A percentile compares a stretch with the other conserved stretches of the same genome.
Conservation (phyloP, 2,329 filamentous ascomycete genomes). For the Rutstroemia sp. region DNA sequence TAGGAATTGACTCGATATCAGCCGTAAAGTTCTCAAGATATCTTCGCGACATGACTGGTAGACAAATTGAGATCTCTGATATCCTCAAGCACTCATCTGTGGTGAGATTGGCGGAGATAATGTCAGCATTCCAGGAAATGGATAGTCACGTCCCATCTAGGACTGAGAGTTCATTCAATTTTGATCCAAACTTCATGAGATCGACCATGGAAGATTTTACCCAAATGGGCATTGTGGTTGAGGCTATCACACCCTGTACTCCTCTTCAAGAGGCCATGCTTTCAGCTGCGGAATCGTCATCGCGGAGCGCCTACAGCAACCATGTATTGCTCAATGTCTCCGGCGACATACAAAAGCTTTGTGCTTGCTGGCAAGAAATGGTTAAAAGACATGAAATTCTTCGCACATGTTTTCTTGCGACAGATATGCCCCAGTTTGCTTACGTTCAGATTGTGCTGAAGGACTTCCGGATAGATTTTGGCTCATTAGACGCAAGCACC, state of each 20-base stretch:
- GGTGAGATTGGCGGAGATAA: conserved; percentile 45
- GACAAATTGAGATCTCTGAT: conserved; percentile 55
- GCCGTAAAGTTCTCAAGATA: conserved; percentile 62
- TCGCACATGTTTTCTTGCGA: conserved; percentile 67
- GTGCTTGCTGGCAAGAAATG: conserved; percentile 55
- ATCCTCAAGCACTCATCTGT: conserved; percentile 64
- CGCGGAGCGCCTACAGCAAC: conserved; percentile 60
- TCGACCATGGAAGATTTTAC: conserved; percentile 17
- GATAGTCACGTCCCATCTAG: neutral
- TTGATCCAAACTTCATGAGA: conserved; percentile 17
- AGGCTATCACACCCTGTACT: conserved; percentile 69
- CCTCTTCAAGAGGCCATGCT: conserved; percentile 87
- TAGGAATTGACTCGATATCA: conserved; percentile 78
- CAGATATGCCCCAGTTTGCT: conserved; percentile 50
- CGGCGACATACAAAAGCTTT: conserved; percentile 43
- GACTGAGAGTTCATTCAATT: conserved; percentile 16
- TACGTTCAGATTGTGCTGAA: conserved; percentile 67
- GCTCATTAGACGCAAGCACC: neutral
- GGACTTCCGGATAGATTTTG: conserved; percentile 30
- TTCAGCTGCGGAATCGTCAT: conserved; percentile 41
- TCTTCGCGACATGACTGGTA: conserved; percentile 41
- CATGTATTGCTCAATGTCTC: conserved; percentile 56
- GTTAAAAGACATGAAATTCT: conserved; percentile 65
- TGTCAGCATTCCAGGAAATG: conserved; percentile 11
- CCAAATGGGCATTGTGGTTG: conserved; percentile 31